A percentile compares a stretch with the other conserved stretches of the same genome.
Evolutionary conservation across 2,329 filamentous ascomycete genomes (phyloP).

Genomic region (Colletotrichum spinosum): DNA sequence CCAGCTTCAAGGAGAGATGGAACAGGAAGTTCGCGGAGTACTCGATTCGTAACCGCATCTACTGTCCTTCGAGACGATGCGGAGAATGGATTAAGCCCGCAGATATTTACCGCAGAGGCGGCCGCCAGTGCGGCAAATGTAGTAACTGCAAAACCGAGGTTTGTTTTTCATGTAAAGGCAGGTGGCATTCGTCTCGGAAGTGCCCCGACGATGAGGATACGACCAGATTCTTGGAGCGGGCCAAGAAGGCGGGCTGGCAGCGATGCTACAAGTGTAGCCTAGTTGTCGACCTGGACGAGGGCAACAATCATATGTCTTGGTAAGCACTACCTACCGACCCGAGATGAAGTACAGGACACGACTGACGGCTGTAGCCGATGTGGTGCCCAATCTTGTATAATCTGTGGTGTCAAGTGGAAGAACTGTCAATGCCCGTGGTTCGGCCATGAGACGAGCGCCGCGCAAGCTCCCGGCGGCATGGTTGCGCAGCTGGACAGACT

Average conservation of each 20-base stretch:
- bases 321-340: constrained; percentile 53
- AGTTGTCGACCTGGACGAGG: constrained; percentile 83
- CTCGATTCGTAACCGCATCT: constrained; percentile 78
- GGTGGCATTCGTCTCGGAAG: constrained; percentile 76
- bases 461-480: constrained; percentile 57
- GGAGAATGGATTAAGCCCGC: constrained; percentile 84
- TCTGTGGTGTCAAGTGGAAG: constrained; percentile 86
- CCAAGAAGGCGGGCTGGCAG: constrained; percentile 78
- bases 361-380: constrained; percentile 68
- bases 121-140: constrained; percentile 77
- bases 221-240: constrained; percentile 71
- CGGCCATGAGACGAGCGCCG: constrained; percentile 68
- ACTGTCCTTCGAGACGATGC: constrained; percentile 80
- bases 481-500: constrained; percentile 39
- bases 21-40: constrained; percentile 84
- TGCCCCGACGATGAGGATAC: constrained; percentile 80
- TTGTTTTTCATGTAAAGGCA: constrained; percentile 78
- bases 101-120: constrained; percentile 69
- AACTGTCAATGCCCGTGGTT: constrained; percentile 86
- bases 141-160: constrained; percentile 78
- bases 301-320: constrained; percentile 92
- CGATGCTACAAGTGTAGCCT: constrained; percentile 79
- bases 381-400: constrained; percentile 87
- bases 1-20: constrained; percentile 81
- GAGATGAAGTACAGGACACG: constrained; percentile 18